Evolutionary conservation across 1,139 yeast genomes (phyloP), one percentile per base, ranked within the genome.

Genomic region (Pichia sp.): DNA sequence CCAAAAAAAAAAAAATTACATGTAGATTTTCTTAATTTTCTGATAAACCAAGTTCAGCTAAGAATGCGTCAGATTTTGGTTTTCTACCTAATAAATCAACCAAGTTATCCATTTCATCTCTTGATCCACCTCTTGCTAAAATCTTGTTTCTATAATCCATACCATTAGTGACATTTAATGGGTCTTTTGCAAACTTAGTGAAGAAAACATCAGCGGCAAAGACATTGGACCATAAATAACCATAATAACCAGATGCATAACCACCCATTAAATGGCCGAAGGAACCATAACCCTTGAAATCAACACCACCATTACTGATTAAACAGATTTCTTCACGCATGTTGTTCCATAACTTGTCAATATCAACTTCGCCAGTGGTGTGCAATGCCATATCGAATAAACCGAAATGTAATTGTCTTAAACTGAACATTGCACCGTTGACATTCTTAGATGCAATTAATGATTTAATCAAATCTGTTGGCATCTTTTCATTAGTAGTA

Each of bases 201-300:
- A 85, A 81, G 69, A 77, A 88, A 65, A 88, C 85, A 65, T 88
- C 96, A 7, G 87, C 79, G 2, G 96, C 94, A 70, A 83, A 88
- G 21, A 86, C 96, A 57, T 82, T 83, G 3, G 94, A 85, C 82
- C 89, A 88, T 68, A 87, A 68, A 65, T 88, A 88, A 3, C 96
- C 95, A 60, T 87, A 88, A 68, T 88, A 88, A 3, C 95, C 94
- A 20, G 93, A 81, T 54, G 85, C 90, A 62, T 88, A 88, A 7
- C 95, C 94, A 40, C 88, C 90, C 67, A 85, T 83, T 67, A 88
- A 74, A 61, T 88, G 96, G 4, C 89, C 91, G 64, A 88, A 87
- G 1, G 91, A 80, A 32, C 84, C 80, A 65, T 78, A 86, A 2
- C 94, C 95, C 50, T 74, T 79, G 9, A 85, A 77, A 24, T 68